These are phyloP conservation scores for Verticillium longisporum DNA, from an alignment of 2,329 filamentous ascomycete genomes.

Conservation along the genomic window DNA sequence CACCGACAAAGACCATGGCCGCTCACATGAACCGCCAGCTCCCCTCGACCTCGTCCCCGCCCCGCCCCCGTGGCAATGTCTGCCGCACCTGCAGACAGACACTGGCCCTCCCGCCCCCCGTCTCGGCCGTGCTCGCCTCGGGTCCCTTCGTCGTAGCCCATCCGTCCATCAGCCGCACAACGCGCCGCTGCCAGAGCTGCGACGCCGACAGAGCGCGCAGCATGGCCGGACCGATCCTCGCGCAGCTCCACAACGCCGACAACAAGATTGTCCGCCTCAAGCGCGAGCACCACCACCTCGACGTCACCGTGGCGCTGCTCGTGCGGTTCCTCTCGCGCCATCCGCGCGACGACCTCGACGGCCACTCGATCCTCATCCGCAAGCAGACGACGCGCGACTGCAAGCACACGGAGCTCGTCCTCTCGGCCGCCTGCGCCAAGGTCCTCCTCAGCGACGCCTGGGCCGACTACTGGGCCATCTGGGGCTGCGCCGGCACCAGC, in stretches of 20 bases:
- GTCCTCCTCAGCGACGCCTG: background rate
- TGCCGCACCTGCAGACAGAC: background rate
- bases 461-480: background rate
- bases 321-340: background rate
- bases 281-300: background rate
- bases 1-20: background rate
- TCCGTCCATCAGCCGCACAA: background rate
- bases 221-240: background rate
- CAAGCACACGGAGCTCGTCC: background rate
- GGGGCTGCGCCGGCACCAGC: background rate
- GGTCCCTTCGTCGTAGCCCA: background rate
- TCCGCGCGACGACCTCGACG: background rate
- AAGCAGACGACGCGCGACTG: background rate
- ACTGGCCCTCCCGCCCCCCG: background rate
- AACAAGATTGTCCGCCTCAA: background rate
- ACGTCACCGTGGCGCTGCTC: background rate
- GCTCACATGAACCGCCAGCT: no score
- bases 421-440: background rate
- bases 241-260: background rate
- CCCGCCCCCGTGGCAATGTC: background rate
- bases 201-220: background rate
- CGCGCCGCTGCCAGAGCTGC: background rate
- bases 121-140: background rate
- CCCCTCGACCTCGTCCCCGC: background rate
- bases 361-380: background rate